phyloP scores from a whole-genome alignment of 108 stramenopile genomes.

The Cyclotella sp. region DNA sequence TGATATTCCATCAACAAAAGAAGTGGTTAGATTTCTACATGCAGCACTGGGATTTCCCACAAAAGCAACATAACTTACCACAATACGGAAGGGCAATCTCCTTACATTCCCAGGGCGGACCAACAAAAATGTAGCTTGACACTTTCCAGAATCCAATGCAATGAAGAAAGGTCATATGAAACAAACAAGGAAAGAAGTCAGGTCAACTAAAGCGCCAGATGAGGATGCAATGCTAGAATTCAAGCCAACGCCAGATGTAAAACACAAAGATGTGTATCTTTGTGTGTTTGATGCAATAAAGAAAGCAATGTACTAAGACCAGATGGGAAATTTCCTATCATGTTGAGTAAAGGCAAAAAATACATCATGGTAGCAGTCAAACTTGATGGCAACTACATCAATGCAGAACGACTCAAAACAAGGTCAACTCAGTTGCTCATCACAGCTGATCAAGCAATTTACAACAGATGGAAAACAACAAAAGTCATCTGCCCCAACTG shows the following conservation, averaged over 20 bases:
- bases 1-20: conserved; percentile 9
- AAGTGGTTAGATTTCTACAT: conserved; percentile 26
- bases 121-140: too few relatives aligned
- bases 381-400: conserved; percentile 18
- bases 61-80: conserved; percentile 18
- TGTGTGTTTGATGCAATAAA: background rate
- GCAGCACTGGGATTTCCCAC: conserved; percentile 18
- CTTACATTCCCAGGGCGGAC: too few relatives aligned
- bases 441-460: conserved; percentile 1
- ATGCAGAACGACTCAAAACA: conserved; percentile 23
- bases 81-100: conserved; percentile 8
- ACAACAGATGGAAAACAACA: conserved; percentile 11
- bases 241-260: background rate
- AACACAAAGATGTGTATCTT: background rate
- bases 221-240: background rate
- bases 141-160: too few relatives aligned
- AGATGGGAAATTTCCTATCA: conserved; percentile 3
- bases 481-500: background rate
- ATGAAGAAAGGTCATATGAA: conserved; percentile 28
- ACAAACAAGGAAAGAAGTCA: conserved; percentile 13
- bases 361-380: conserved; percentile 9
- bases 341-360: background rate
- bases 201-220: conserved; percentile 29
- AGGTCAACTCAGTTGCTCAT: background rate
- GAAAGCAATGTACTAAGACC: conserved; percentile 7